Conservation (phyloP, 1,284 basidiomycete species). For the Irpex lacteus region DNA sequence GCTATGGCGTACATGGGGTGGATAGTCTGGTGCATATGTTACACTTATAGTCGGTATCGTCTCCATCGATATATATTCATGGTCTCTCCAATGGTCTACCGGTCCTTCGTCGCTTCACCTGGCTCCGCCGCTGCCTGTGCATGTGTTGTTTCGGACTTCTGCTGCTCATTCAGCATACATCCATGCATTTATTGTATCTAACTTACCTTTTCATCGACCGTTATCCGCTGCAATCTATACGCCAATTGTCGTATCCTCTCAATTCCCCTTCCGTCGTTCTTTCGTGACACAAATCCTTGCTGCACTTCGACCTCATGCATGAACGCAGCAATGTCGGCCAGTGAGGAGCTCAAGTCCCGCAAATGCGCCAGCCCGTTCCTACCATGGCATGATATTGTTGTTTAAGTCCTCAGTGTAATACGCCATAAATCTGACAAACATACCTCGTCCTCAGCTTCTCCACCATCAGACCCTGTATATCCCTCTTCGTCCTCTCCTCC, state of each 20-base stretch:
- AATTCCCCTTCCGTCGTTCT: constrained; percentile 45
- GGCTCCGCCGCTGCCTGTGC: not conserved
- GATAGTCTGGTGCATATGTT: too few species aligned
- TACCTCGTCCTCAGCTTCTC: constrained; percentile 30
- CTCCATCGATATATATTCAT: too few species aligned
- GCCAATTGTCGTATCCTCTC: constrained; percentile 54
- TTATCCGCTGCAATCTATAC: constrained; percentile 41
- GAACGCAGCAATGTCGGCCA: constrained; percentile 70
- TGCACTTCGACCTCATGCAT: constrained; percentile 60
- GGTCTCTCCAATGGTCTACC: not conserved
- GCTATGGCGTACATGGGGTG: not conserved
- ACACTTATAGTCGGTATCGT: too few species aligned
- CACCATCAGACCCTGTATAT: constrained; percentile 35
- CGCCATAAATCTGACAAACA: not conserved
- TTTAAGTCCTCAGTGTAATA: not conserved
- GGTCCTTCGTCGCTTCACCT: not conserved
- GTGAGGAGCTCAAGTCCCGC: constrained; percentile 49
- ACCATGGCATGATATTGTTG: not conserved
- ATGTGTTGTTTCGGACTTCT: not conserved
- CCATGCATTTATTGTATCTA: not conserved
- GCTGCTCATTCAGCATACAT: not conserved
- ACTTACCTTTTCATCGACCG: constrained; percentile 8
- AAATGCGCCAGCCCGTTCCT: constrained; percentile 35
- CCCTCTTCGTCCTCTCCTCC: constrained; percentile 30
- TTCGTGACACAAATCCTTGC: constrained; percentile 39